Evolutionary conservation across 1,284 basidiomycete species (phyloP).

Genomic region (Rhodotorula sp.): DNA sequence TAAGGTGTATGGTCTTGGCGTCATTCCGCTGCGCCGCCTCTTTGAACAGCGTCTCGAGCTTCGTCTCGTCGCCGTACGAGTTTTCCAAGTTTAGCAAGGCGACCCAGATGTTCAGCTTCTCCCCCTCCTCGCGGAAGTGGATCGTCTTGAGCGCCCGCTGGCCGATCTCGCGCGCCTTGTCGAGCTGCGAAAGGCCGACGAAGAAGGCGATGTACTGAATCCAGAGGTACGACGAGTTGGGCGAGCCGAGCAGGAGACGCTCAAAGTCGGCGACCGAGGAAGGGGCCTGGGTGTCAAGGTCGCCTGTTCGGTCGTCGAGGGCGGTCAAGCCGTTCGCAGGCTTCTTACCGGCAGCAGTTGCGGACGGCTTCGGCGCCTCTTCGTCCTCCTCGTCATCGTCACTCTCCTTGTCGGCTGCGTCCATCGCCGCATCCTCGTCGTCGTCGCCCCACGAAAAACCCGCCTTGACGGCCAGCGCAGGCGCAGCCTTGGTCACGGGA

Average conservation of each 20-base stretch:
- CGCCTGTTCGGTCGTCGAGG: conserved; percentile 70
- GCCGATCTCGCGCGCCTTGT: conserved; percentile 86
- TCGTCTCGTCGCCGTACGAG: conserved; percentile 81
- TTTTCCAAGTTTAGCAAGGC: conserved; percentile 95
- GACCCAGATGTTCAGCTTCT: conserved; percentile 97
- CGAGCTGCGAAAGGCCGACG: conserved; percentile 88
- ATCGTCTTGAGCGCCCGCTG: conserved; percentile 82
- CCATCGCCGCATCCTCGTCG: conserved; percentile 43
- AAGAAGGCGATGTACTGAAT: conserved; percentile 99
- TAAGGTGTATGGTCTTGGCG: conserved; percentile 81
- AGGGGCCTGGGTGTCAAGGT: conserved; percentile 78
- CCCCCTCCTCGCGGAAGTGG: conserved; percentile 92
- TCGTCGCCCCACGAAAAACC: conserved; percentile 57
- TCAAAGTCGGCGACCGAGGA: conserved; percentile 94
- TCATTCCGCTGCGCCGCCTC: conserved; percentile 90
- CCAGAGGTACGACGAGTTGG: conserved; percentile 97
- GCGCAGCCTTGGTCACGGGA: conserved; percentile 28
- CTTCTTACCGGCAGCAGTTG: conserved; percentile 56
- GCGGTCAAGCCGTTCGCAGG: conserved; percentile 6
- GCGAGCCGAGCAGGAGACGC: conserved; percentile 87
- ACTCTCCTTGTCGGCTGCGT: conserved; percentile 39
- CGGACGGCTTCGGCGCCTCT: conserved; percentile 36
- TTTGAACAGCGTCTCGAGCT: conserved; percentile 74
- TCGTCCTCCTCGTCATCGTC: conserved; percentile 48
- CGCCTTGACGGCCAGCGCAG: conserved; percentile 49